Conservation (phyloP, 768 basidiomycete species). For the Pleurotus tuber-regium region DNA sequence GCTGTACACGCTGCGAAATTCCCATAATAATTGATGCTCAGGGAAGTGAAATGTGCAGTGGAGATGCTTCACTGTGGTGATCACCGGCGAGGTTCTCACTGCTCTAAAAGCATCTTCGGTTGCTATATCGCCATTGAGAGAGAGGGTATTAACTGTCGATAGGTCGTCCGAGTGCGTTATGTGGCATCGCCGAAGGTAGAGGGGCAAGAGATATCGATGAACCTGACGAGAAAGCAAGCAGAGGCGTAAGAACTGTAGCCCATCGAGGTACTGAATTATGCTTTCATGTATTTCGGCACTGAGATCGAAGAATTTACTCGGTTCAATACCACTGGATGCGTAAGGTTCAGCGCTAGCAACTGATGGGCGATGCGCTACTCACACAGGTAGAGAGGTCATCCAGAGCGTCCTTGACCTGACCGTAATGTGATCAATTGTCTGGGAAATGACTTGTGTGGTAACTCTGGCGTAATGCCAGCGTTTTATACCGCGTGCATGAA, state of each 20-base stretch:
- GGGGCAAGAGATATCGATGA: background rate
- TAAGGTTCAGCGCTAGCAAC: too few relatives aligned
- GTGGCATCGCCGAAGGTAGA: background rate
- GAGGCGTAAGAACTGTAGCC: background rate
- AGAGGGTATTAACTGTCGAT: background rate
- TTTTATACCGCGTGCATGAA: too few relatives aligned
- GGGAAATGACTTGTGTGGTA: too few relatives aligned
- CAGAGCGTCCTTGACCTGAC: too few relatives aligned
- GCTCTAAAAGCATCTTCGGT: background rate
- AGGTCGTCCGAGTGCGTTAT: background rate
- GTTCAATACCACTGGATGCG: too few relatives aligned
- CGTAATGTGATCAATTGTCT: too few relatives aligned
- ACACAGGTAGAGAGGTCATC: too few relatives aligned
- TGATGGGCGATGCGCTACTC: too few relatives aligned
- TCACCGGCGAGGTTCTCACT: background rate
- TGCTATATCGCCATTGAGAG: background rate
- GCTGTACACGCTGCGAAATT: background rate
- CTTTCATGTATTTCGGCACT: background rate
- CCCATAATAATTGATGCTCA: background rate
- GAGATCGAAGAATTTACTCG: conserved; percentile 8
- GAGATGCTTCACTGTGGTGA: background rate
- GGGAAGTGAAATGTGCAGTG: background rate
- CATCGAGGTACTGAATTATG: background rate
- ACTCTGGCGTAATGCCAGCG: too few relatives aligned
- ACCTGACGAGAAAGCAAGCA: background rate